Evolutionary conservation across 2,329 filamentous ascomycete genomes (phyloP), one percentile per base, ranked within the genome.

Genomic region (Zarea fungicola): DNA sequence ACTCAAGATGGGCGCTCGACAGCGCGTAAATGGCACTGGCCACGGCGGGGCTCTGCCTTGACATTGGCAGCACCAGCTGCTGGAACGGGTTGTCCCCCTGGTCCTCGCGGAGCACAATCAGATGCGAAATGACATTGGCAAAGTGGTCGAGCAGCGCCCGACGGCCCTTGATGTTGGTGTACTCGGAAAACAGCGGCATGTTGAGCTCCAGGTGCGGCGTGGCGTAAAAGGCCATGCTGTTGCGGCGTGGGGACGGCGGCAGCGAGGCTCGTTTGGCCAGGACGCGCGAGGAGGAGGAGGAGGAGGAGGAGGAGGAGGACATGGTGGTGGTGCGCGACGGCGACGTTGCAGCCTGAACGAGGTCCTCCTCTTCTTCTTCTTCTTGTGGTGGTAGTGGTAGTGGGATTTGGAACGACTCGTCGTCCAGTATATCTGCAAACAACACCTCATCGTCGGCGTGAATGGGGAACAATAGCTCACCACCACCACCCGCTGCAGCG

Each of bases 21-120:
- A 96, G 71, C 1, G 90, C 89, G 51, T 88, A 90, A 52, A 96
- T 85, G 9, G 90, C 89, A 60, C 93, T 89, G 64, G 87, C 86
- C 4, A 96, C 75, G 1, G 79, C 75, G 0, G 70, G 68, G 57
- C 77, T 80, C 36, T 61, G 68, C 42, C 75, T 70, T 3, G 77
- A 79, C 32, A 84, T 66, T 2, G 81, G 81, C n/a, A 84, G 65
- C 8, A 84, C 76, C 13, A 83, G 67, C 56, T 82, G 78, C 55
- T 81, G 77, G 57, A 84, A 84, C 0, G 80, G 79, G 52, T 84
- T 84, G 29, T n/a, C n/a, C n/a, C 78, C 79, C 4, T 71, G 71
- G 54, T 84, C 80, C 59, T 84, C 80, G 26, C 79, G 72, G 55
- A 84, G 78, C 18, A 84, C 81, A 36, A 84, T 81, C n/a, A 83